Conservation (phyloP, 306 rosid genomes). For the Sophora flavescens region DNA sequence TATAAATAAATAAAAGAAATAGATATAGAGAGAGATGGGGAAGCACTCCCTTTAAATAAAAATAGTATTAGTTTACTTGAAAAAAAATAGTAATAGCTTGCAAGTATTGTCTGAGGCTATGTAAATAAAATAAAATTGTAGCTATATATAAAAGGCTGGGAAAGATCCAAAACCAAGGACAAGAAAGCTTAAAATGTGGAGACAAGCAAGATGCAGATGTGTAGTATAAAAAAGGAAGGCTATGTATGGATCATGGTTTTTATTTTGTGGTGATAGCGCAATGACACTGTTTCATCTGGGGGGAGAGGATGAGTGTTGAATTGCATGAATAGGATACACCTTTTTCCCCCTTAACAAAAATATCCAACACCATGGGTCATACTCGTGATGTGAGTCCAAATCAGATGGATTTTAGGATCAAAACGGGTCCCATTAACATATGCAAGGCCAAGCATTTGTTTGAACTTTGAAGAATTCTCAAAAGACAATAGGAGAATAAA, state of each 20-base stretch:
- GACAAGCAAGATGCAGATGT: conserved; percentile 3
- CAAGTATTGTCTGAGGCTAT: neutral
- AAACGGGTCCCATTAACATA: conserved; percentile 54
- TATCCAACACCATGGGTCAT: conserved; percentile 22
- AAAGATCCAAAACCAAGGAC: neutral
- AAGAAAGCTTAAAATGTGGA: conserved; percentile 10
- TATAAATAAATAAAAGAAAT: too few relatives aligned
- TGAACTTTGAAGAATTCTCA: conserved; percentile 16
- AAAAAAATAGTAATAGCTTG: neutral
- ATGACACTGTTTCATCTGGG: neutral
- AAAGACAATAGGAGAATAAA: conserved; percentile 1
- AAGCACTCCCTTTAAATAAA: too few relatives aligned
- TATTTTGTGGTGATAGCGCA: neutral
- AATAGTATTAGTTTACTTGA: too few relatives aligned
- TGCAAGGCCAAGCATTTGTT: conserved; percentile 2
- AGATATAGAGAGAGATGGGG: too few relatives aligned
- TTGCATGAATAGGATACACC: neutral
- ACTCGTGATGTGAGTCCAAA: conserved; percentile 38
- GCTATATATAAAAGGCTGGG: neutral
- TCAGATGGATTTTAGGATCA: conserved; percentile 54
- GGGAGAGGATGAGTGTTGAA: neutral
- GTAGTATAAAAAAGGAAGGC: neutral
- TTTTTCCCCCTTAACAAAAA: neutral
- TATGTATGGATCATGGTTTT: neutral
- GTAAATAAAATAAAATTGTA: neutral